Base-by-base conservation (phyloP, 352 stramenopile genomes). In the Phytophthora foliorum region DNA sequence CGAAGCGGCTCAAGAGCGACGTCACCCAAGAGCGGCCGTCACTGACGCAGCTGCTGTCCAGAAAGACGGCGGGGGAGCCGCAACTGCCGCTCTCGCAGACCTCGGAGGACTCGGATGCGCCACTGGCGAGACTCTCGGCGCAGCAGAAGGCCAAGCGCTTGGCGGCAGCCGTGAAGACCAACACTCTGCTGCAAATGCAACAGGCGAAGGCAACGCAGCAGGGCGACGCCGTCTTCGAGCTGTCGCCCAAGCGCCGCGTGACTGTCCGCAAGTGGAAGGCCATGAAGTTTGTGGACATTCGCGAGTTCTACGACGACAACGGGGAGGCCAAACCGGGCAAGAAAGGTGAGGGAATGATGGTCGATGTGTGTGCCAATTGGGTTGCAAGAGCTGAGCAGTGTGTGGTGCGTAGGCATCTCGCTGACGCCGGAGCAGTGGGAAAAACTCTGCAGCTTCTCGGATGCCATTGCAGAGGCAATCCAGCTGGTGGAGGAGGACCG, bases 261-360 rank as follows among this genome's bases (percentile, higher is more conserved):
- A 85, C 82, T 2, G 80, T 89, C 56, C 82, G 82, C 31, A 80
- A 79, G 54, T 92, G 82, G 80, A 87, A 82, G 41, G 50, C 27
- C 10, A 64, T 77, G 42, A 73, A 77, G 31, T 67, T 91, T 17
- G 73, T 94, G 19, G 84, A 95, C 48, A 85, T 95, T 53, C 82
- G 86, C 17, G 88, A 95, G 71, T 94, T 82, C 59, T 95, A 93
- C 62, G 78, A 92, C 32, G 77, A 82, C 45, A 77, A 92, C 3
- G 84, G 81, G 17, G 59, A 72, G 36, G 22, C 53, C 17, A 92
- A 92, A 71, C 86, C 84, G 19, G 83, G 84, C 41, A 93, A 92
- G 61, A 95, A 94, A 84, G 86, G 88, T 87, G 50, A 16, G n/a
- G 3, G 44, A 41, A 0, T 41, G 5, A 39, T 44, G 16, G 13